phyloP scores from a whole-genome alignment of 768 basidiomycete species.

The Phanerodontia chrysosporium region DNA sequence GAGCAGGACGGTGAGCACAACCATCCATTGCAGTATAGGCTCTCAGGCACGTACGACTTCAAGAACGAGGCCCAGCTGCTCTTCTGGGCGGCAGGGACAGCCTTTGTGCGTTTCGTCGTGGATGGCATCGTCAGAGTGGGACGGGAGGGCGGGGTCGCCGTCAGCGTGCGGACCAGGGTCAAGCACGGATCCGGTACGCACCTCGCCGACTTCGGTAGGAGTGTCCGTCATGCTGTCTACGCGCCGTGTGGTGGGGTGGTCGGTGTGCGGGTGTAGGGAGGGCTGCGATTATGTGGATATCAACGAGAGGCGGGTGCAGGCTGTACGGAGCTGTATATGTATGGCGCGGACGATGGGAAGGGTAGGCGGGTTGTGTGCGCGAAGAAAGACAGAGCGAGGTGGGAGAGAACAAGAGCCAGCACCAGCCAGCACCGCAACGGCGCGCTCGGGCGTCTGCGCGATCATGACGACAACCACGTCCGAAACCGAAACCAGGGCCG shows the following conservation, averaged over 20 bases:
- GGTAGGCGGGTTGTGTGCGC: not conserved
- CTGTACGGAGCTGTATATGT: not conserved
- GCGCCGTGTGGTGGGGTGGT: not conserved
- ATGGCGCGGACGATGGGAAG: not conserved
- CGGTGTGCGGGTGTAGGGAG: not conserved
- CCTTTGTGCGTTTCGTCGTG: constrained; percentile 30
- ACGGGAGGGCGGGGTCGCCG: not conserved
- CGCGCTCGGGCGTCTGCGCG: constrained; percentile 3
- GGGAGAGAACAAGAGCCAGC: not conserved
- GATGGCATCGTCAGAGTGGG: not conserved
- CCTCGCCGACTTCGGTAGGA: constrained; percentile 12
- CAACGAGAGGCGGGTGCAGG: not conserved
- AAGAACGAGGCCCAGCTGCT: constrained; percentile 87
- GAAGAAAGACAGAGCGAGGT: not conserved
- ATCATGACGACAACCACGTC: not conserved
- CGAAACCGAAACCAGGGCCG: not conserved
- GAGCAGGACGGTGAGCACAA: not conserved
- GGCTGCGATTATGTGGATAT: not conserved
- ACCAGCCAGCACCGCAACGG: not conserved
- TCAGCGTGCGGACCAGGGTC: not conserved
- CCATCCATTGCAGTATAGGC: not conserved
- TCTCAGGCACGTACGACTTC: constrained; percentile 63
- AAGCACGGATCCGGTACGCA: not conserved
- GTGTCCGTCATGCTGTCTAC: constrained; percentile 6
- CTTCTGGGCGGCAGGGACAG: constrained; percentile 80